Percentiles rank a stretch among this genome's conserved stretches.
These are phyloP conservation scores for Parastagonospora nodorum DNA, from an alignment of 2,329 filamentous ascomycete species.

Conservation along the genomic window DNA sequence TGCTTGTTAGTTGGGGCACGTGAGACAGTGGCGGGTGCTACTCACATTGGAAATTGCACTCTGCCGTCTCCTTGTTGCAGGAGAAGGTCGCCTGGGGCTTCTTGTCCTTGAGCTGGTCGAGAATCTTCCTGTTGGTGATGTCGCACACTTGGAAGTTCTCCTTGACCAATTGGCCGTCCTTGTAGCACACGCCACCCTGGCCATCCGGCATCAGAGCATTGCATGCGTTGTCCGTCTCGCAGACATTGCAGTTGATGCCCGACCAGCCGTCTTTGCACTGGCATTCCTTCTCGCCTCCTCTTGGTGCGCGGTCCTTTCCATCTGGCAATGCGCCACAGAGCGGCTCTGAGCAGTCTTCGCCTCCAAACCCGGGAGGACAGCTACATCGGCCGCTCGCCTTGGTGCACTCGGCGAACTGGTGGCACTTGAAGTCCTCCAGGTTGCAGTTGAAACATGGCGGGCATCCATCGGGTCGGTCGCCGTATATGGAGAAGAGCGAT, in stretches of 20 bases:
- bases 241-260: slow-evolving; percentile 97
- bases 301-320: slow-evolving; percentile 74
- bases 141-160: slow-evolving; percentile 98
- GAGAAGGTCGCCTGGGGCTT: slow-evolving; percentile 94
- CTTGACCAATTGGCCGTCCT: slow-evolving; percentile 85
- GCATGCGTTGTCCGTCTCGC: slow-evolving; percentile 80
- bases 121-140: slow-evolving; percentile 94
- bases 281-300: slow-evolving; percentile 70
- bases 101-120: slow-evolving; percentile 80
- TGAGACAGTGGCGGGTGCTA: background rate
- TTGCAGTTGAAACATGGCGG: slow-evolving; percentile 98
- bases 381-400: slow-evolving; percentile 89
- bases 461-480: slow-evolving; percentile 75
- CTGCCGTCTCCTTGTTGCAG: slow-evolving; percentile 73
- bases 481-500: slow-evolving; percentile 69
- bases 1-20: slow-evolving; percentile 28
- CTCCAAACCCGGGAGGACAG: slow-evolving; percentile 90
- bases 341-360: slow-evolving; percentile 89
- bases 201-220: slow-evolving; percentile 83
- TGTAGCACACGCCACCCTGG: slow-evolving; percentile 87
- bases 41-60: slow-evolving; percentile 95
- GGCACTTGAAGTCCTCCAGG: slow-evolving; percentile 86
- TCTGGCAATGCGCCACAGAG: slow-evolving; percentile 88
- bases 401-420: slow-evolving; percentile 89
- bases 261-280: slow-evolving; percentile 92